phyloP scores from a whole-genome alignment of 192 early-diverging fungal species.

The Umbelopsis sp. region DNA sequence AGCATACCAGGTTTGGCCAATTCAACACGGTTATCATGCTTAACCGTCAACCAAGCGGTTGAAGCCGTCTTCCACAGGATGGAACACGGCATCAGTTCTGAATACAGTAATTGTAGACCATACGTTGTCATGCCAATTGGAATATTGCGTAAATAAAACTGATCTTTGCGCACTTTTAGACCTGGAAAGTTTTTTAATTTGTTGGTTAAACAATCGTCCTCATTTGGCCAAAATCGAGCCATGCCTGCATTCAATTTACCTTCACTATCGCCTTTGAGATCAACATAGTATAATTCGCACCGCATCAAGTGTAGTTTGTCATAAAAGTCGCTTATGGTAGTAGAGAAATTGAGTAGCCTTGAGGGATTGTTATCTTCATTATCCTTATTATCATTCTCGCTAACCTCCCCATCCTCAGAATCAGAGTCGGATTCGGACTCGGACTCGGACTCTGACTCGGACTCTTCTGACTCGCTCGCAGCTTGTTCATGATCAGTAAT shows the following conservation, averaged over 20 bases:
- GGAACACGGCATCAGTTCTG: constrained; percentile 43
- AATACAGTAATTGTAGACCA: constrained; percentile 55
- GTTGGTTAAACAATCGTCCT: not conserved
- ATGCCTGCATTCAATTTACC: not conserved
- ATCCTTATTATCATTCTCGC: not conserved
- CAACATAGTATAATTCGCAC: constrained; percentile 59
- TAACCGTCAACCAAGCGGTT: constrained; percentile 57
- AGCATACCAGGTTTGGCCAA: constrained; percentile 40
- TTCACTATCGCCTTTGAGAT: constrained; percentile 51
- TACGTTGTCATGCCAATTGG: constrained; percentile 45
- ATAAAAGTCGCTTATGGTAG: constrained; percentile 25
- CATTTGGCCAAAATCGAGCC: too few relatives aligned
- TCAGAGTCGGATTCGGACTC: not conserved
- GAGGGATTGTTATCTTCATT: constrained; percentile 23
- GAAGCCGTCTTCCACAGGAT: constrained; percentile 57
- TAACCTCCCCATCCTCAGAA: not conserved
- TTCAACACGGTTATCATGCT: constrained; percentile 27
- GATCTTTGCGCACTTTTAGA: constrained; percentile 43
- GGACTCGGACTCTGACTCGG: not conserved
- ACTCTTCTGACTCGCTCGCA: not conserved
- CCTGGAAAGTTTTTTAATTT: constrained; percentile 29
- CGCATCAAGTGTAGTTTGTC: constrained; percentile 74
- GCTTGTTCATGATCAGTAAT: not conserved
- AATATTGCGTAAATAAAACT: constrained; percentile 59
- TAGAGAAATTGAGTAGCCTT: constrained; percentile 23